Conservation (phyloP, 2,329 filamentous ascomycete genomes). For the Botrytis galanthina region DNA sequence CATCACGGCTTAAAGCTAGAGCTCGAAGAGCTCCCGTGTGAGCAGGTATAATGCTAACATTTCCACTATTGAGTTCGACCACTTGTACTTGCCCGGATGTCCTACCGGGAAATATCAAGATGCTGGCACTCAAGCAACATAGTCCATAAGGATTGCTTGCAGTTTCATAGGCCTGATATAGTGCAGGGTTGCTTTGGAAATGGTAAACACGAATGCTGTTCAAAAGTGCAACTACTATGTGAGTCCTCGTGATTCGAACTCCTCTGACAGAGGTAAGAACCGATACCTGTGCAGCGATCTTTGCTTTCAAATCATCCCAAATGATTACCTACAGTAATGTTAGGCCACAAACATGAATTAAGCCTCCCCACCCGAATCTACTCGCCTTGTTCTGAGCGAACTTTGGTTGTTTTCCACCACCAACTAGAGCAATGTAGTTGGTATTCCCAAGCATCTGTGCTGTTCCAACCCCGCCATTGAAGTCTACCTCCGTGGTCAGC, state of each 20-base stretch:
- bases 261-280: conserved; percentile 78
- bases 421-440: conserved; percentile 85
- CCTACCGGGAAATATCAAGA: conserved; percentile 82
- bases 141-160: conserved; percentile 79
- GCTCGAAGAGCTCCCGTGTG: conserved; percentile 78
- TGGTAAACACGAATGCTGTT: conserved; percentile 80
- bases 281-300: conserved; percentile 72
- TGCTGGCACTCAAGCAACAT: conserved; percentile 70
- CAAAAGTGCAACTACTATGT: conserved; percentile 76
- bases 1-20: conserved; percentile 75
- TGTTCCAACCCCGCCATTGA: conserved; percentile 77
- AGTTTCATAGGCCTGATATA: conserved; percentile 77
- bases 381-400: conserved; percentile 80
- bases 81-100: conserved; percentile 86
- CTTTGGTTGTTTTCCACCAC: conserved; percentile 80
- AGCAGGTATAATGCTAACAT: conserved; percentile 90
- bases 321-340: conserved; percentile 63
- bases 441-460: conserved; percentile 84
- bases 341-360: not conserved
- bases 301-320: conserved; percentile 84
- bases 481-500: conserved; percentile 50
- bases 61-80: conserved; percentile 72
- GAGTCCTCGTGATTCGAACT: conserved; percentile 71
- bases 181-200: conserved; percentile 69
- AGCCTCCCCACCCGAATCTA: not conserved